phyloP scores from a whole-genome alignment of 2,329 filamentous ascomycete species.

The Claviceps monticola region DNA sequence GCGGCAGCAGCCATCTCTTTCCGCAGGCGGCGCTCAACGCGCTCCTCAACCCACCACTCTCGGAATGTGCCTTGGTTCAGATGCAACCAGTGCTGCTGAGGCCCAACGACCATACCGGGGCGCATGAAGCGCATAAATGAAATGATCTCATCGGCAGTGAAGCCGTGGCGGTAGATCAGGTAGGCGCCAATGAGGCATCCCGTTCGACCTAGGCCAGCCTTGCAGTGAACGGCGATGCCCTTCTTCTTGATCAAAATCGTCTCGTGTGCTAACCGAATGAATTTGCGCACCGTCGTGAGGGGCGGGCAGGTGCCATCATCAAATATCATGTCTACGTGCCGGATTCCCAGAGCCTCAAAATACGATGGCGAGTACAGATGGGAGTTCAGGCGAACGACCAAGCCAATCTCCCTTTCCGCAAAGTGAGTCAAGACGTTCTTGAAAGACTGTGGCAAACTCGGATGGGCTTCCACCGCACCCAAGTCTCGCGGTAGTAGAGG shows the following conservation, averaged over 20 bases:
- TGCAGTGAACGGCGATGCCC: constrained; percentile 95
- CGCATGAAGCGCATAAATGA: constrained; percentile 99
- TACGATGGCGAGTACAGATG: constrained; percentile 93
- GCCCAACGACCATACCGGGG: constrained; percentile 96
- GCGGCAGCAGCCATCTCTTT: constrained; percentile 38
- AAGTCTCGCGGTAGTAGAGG: constrained; percentile 60
- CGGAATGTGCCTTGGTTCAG: constrained; percentile 93
- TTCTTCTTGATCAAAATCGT: constrained; percentile 85
- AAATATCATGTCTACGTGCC: constrained; percentile 98
- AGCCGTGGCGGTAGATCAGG: constrained; percentile 91
- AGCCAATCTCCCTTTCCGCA: constrained; percentile 69
- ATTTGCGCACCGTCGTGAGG: constrained; percentile 77
- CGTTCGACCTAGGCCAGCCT: constrained; percentile 87
- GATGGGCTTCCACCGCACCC: constrained; percentile 55
- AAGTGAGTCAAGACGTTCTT: constrained; percentile 94
- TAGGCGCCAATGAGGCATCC: constrained; percentile 96
- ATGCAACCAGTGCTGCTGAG: constrained; percentile 97
- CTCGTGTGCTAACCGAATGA: constrained; percentile 87
- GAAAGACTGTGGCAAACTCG: constrained; percentile 70
- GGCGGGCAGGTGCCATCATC: constrained; percentile 94
- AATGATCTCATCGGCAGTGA: constrained; percentile 94
- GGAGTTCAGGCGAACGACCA: constrained; percentile 91
- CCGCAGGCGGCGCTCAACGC: constrained; percentile 54
- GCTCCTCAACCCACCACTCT: constrained; percentile 96
- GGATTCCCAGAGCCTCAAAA: constrained; percentile 88